Base-by-base conservation (phyloP, 2,329 filamentous ascomycete species). In the Gaeumannomyces sp. region DNA sequence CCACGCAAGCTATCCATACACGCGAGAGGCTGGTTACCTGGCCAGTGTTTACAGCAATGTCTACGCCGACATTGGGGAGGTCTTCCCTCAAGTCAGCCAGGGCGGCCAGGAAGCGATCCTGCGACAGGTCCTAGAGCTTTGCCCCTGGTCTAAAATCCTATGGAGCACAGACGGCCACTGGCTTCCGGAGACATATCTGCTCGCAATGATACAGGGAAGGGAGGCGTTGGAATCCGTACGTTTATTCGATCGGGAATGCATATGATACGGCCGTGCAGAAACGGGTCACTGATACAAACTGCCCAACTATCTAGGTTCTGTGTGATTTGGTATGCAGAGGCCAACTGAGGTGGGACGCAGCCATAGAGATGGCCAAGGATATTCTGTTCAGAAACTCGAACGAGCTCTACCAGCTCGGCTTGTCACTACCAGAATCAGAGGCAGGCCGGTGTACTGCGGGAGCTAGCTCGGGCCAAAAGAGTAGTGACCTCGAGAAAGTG, bases 141-240 rank as follows among this genome's bases (percentile, higher is more conserved):
- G 87, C 28, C 91, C 92, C 0, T 86, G 85, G 64, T 87, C 85
- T 63, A 94, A 94, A 76, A 80, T 95, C 0, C 64, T 94, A 0
- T 94, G 90, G 85, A 92, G 89, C 67, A 93, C 90, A 0, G 90
- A 93, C 71, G 91, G 90, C 0, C 90, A 93, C 72, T 90, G 85
- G 75, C 90, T 91, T 66, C 89, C 91, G 0, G 91, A 94, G 74
- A 92, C 89, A 0, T 95, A 88, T 70, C 84, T 89, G 70, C 79
- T 94, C 5, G 89, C 90, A 0, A 86, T 89, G 56, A 78, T 83
- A 58, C 91, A 94, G 73, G 87, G 92, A 65, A 82, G 90, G 62
- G 85, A 91, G 68, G 89, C 85, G 2, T 76, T 95, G 50, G 83
- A 90, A 68, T 85, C 82, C 64, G 89, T 91, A 71, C 66, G 80